A percentile compares a stretch with the other conserved stretches of the same genome.
Evolutionary conservation across 2,329 filamentous ascomycete genomes (phyloP).

Genomic region (Arachnopeziza araneosa): DNA sequence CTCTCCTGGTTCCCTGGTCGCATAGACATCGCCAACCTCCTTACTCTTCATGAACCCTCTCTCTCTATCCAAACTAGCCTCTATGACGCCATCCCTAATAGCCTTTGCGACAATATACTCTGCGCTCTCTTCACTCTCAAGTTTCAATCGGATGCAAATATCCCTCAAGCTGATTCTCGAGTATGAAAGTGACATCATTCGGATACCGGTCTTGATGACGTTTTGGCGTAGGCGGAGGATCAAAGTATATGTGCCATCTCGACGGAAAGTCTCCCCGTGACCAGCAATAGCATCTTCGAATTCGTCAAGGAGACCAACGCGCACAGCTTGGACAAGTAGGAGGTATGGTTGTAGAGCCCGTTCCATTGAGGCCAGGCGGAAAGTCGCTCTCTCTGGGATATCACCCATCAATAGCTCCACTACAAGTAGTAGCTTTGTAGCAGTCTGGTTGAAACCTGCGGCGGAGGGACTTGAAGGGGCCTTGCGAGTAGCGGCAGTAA

Average conservation of each 20-base stretch:
- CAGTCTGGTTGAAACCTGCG: constrained; percentile 90
- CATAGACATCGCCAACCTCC: constrained; percentile 92
- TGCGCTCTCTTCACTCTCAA: constrained; percentile 93
- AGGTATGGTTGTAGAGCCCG: constrained; percentile 88
- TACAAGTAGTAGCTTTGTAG: constrained; percentile 92
- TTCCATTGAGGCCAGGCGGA: constrained; percentile 85
- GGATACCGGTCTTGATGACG: constrained; percentile 98
- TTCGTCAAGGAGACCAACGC: constrained; percentile 90
- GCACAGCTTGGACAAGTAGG: constrained; percentile 87
- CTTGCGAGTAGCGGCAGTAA: constrained; percentile 90
- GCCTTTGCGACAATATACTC: constrained; percentile 99
- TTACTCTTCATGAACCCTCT: constrained; percentile 98
- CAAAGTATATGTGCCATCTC: constrained; percentile 91
- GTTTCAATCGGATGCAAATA: constrained; percentile 89
- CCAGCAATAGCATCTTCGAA: constrained; percentile 83
- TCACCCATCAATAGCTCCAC: constrained; percentile 98
- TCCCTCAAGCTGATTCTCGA: constrained; percentile 94
- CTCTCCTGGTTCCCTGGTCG: constrained; percentile 90
- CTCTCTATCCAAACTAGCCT: constrained; percentile 90
- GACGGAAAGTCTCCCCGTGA: constrained; percentile 79
- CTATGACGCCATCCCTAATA: constrained; percentile 94
- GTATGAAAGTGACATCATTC: constrained; percentile 98
- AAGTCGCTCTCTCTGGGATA: constrained; percentile 90
- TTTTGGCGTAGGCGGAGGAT: constrained; percentile 94
- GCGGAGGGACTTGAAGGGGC: constrained; percentile 85